A percentile compares a stretch with the other conserved stretches of the same genome.
Evolutionary conservation across 2,329 filamentous ascomycete genomes (phyloP).

Genomic region (Phialophora verrucosa): DNA sequence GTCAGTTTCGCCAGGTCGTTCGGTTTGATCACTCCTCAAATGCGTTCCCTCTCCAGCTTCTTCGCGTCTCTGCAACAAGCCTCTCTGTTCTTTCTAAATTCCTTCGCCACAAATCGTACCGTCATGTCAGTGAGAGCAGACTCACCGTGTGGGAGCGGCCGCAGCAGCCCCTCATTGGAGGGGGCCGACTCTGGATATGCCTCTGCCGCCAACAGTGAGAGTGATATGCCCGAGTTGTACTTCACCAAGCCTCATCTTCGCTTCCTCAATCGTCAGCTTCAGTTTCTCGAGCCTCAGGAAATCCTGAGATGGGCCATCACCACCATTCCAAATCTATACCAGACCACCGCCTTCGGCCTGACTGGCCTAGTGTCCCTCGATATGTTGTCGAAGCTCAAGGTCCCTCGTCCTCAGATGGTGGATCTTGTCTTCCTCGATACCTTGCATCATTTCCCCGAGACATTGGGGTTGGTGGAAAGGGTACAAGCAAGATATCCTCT

Average conservation of each 20-base stretch:
- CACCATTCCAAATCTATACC: constrained; percentile 86
- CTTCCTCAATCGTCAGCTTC: constrained; percentile 87
- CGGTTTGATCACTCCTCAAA: constrained; percentile 11
- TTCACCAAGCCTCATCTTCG: constrained; percentile 88
- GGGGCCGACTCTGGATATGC: constrained; percentile 83
- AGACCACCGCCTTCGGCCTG: constrained; percentile 82
- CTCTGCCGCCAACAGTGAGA: constrained; percentile 67
- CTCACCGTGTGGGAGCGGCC: constrained; percentile 31
- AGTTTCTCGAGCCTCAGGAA: constrained; percentile 85
- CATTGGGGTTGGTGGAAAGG: constrained; percentile 72
- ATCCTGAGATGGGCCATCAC: constrained; percentile 91
- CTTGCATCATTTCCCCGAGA: constrained; percentile 81
- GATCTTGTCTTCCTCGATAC: constrained; percentile 78
- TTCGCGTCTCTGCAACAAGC: neutral
- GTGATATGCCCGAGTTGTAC: constrained; percentile 73
- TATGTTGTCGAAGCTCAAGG: constrained; percentile 61
- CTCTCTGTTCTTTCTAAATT: constrained; percentile 2
- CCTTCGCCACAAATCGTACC: constrained; percentile 16
- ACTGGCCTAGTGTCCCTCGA: constrained; percentile 83
- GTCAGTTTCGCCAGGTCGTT: constrained; percentile 20
- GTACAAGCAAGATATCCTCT: constrained; percentile 78
- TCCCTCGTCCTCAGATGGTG: constrained; percentile 56
- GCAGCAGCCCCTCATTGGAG: constrained; percentile 36
- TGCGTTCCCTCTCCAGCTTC: constrained; percentile 18
- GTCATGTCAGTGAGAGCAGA: constrained; percentile 30